Evolutionary conservation across 108 stramenopile genomes (phyloP).

Genomic region (Mediolabrus comicus): DNA sequence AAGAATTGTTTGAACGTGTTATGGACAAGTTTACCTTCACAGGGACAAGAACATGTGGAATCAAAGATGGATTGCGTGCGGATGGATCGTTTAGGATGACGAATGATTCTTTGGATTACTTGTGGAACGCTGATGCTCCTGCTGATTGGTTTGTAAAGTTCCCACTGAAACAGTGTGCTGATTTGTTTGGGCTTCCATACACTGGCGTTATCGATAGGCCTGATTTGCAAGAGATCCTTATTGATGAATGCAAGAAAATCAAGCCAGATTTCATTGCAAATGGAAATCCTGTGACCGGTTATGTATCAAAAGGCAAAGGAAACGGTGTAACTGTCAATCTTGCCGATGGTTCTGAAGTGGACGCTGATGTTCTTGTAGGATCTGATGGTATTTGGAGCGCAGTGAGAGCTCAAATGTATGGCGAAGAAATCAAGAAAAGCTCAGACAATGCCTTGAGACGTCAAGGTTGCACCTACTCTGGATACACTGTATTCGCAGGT

Average conservation of each 20-base stretch:
- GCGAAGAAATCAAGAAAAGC: conserved; percentile 81
- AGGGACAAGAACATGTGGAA: conserved; percentile 92
- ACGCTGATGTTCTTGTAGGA: conserved; percentile 91
- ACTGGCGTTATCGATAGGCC: conserved; percentile 95
- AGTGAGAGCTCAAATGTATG: conserved; percentile 94
- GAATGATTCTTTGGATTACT: conserved; percentile 75
- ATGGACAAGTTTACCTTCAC: conserved; percentile 98
- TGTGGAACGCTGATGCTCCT: conserved; percentile 81
- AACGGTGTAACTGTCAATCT: conserved; percentile 85
- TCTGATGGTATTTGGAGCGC: conserved; percentile 96
- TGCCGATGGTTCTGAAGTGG: conserved; percentile 68
- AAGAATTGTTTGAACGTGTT: conserved; percentile 81
- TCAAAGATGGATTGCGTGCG: conserved; percentile 93
- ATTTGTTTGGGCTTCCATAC: conserved; percentile 85
- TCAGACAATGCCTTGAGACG: conserved; percentile 47
- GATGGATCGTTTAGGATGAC: conserved; percentile 90
- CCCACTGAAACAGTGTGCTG: conserved; percentile 86
- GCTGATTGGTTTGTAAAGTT: conserved; percentile 97
- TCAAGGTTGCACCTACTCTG: conserved; percentile 91
- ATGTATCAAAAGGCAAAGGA: conserved; percentile 69
- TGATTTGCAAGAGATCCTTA: conserved; percentile 94
- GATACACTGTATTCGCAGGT: conserved; percentile 98
- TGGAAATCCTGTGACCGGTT: conserved; percentile 77
- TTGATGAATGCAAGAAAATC: conserved; percentile 89
- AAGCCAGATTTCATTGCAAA: conserved; percentile 84